Base-by-base conservation (phyloP, 2,329 filamentous ascomycete genomes). In the Phialophora expanda region DNA sequence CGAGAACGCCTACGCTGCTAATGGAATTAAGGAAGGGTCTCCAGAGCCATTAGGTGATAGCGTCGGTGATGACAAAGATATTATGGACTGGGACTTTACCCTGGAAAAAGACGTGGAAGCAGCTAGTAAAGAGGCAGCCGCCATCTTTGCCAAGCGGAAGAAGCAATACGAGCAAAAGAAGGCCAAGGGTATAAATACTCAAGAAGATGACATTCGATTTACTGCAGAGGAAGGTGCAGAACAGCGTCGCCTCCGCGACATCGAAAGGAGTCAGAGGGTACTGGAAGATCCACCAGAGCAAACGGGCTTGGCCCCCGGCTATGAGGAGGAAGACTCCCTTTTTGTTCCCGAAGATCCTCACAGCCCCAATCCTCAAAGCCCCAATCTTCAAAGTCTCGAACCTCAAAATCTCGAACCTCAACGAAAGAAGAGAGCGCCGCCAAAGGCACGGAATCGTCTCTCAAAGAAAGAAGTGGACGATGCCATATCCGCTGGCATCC, bases 121-220 rank as follows among this genome's bases (percentile, higher is more conserved):
- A 17, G 58, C 51, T 2, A 44, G 64, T 51, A 48, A 56, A 12
- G 4, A 7, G 12, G 48, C 48, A 2, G 56, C 32, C 5, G 62
- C 56, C 7, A 48, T 7, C n/a, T 71, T 71, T 56, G 62, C 53
- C 9, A 30, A 38, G 2, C 48, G 62, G 30, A 61, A 67, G 34
- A 55, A 51, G 54, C 60, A 64, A 22, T 68, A 67, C 34, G 55
- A 69, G 51, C 20, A 26, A 26, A 65, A 65, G 61, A 34, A 53
- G 34, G 62, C 44, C 6, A 24, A 44, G 11, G 61, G 55, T 6
- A 53, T 41, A 22, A 38, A 56, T 11, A 69, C 64, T 22, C 7
- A 54, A 56, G 56, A 56, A 26, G 70, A 69, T 53, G 61, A 68
- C 12, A 65, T 70, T 24, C 53, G 54, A 38, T 69, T 70, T 54